Base-by-base conservation (phyloP, 495 filamentous ascomycete species). In the Xylaria acuta region DNA sequence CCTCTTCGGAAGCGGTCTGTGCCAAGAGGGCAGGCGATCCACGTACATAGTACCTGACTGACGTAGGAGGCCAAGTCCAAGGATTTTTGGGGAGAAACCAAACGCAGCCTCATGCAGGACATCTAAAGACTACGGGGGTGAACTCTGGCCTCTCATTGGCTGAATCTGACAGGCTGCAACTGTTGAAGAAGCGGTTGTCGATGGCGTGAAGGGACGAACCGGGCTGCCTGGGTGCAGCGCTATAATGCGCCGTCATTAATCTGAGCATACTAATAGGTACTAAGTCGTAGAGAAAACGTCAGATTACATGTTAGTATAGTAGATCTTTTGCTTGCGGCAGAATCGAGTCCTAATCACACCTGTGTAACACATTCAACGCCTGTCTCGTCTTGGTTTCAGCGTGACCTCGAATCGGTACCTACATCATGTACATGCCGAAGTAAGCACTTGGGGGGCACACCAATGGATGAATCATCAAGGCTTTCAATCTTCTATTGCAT, bases 61-160 rank as follows among this genome's bases (percentile, higher is more conserved):
- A 67, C 64, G 64, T 67, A 67, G 27, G 47, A 56, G 64, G 47
- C 45, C 64, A 41, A 27, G 65, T 41, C 65, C 8, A 27, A 25
- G n/a, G 49, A 27, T 22, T 49, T 56, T 36, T 25, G 12, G 34
- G 18, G 22, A n/a, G 20, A 47, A 36, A 36, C 22, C 30, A 56
- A 20, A 8, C 22, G 27, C 51, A 63, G 68, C 68, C 70, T 71
- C 69, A 65, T 64, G 45, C 69, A 64, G 32, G 58, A n/a, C 60
- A 71, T 47, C 5, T 66, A 5, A 58, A 65, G 69, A 40, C 49
- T 63, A 72, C 70, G 70, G 51, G 69, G 70, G 36, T 36, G 7
- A 43, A 20, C 45, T 34, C 49, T 7, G 40, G 40, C 40, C 5
- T 67, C 63, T 60, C 51, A 72, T 72, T 72, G 63, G 70, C 20